Evolutionary conservation across 352 stramenopile genomes (phyloP), one percentile per base, ranked within the genome.

Genomic region (Elongisporangium anandrum): DNA sequence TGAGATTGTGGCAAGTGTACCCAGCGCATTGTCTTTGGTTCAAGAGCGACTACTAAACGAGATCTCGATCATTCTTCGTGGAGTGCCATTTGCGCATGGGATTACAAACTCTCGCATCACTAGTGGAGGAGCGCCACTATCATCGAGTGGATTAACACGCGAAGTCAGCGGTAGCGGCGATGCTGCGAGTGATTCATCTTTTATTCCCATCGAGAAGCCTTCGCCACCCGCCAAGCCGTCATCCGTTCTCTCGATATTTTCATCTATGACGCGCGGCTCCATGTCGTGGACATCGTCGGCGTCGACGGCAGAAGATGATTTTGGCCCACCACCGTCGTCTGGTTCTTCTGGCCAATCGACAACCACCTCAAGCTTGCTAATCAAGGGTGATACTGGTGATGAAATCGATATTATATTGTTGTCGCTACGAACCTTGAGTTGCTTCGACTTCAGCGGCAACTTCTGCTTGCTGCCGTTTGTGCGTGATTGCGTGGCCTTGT

Each of bases 381-480:
- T 91, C n/a, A 88, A 89, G 52, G 85, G 85, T 12, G 82, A 93
- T n/a, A 95, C 77, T 7, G 64, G 67, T 2, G 80, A 91, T 26
- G 82, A 94, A 68, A 80, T 90, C 53, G 73, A 89, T 29, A 80
- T 72, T 1, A 88, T 92, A 45, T 69, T 99, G 45, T 72, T 99
- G 49, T 97, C 93, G 41, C 68, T 99, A 5, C 79, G 84, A 38
- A 99, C 97, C 7, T 71, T 99, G 17, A 94, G 94, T 58, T 95
- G 84, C 54, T 98, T 99, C 68, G 82, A 90, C 57, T 96, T 98
- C 56, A 89, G 87, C 54, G 84, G 89, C 13, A 93, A 81, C n/a
- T 95, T 98, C 51, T 96, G 90, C 53, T 68, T 99, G 7, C 67
- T 99, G 47, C 96, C 96, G 8, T 98, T 99, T 72, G 88, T 98